Conservation (phyloP, 2,329 filamentous ascomycete species). For the Ilyonectria destructans region DNA sequence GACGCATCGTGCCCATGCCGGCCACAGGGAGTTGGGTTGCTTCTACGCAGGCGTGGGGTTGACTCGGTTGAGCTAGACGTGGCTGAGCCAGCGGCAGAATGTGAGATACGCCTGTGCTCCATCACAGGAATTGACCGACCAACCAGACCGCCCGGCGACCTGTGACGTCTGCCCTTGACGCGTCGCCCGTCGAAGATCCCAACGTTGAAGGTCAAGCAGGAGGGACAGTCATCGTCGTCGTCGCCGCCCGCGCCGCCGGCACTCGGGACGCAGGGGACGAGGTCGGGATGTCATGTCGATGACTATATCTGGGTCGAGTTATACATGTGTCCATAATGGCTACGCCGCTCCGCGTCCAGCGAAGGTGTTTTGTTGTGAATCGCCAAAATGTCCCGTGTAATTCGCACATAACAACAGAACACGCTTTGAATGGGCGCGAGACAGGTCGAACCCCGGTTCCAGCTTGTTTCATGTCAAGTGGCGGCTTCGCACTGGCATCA, state of each 20-base stretch:
- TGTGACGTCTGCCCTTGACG: constrained; percentile 39
- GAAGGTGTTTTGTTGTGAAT: constrained; percentile 14
- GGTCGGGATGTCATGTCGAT: constrained; percentile 17
- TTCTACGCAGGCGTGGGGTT: constrained; percentile 26
- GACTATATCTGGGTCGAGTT: constrained; percentile 20
- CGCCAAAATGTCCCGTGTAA: constrained; percentile 5
- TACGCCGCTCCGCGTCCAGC: constrained; percentile 21
- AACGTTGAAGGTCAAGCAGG: constrained; percentile 22
- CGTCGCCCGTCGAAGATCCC: constrained; percentile 26
- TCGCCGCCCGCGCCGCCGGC: constrained; percentile 10
- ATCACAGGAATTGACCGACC: constrained; percentile 10
- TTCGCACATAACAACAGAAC: constrained; percentile 9
- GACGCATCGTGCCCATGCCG: constrained; percentile 19
- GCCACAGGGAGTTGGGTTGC: constrained; percentile 35
- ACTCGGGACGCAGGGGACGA: constrained; percentile 12
- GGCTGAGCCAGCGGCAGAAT: constrained; percentile 26
- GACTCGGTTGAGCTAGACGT: constrained; percentile 27
- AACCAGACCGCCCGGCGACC: constrained; percentile 31
- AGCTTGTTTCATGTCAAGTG: constrained; percentile 44
- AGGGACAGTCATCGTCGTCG: constrained; percentile 16
- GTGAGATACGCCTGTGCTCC: constrained; percentile 4
- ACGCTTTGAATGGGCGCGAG: constrained; percentile 14
- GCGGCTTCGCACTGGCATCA: constrained; percentile 34
- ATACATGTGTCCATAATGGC: constrained; percentile 19
- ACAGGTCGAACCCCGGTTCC: constrained; percentile 36